Conservation (phyloP, 2,329 filamentous ascomycete species). For the Thelonectria olida region DNA sequence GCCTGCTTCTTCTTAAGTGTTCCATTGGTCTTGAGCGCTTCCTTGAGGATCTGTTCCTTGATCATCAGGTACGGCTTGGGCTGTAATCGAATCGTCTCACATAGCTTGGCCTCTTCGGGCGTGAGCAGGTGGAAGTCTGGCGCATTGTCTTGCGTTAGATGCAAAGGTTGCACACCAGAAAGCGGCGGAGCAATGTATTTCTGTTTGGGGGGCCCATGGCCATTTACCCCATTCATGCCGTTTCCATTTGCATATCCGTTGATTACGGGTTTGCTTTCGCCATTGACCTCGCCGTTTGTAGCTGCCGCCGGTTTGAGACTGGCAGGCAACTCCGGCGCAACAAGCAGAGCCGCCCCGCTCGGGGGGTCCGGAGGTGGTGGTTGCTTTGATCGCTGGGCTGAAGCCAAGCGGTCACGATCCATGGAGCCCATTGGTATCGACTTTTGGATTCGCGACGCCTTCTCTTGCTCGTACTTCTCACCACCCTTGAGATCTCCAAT, state of each 20-base stretch:
- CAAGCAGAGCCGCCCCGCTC: conserved; percentile 77
- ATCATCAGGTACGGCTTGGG: conserved; percentile 96
- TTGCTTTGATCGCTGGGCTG: conserved; percentile 74
- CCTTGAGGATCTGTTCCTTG: conserved; percentile 91
- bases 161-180: conserved; percentile 69
- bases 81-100: conserved; percentile 82
- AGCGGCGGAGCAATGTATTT: conserved; percentile 66
- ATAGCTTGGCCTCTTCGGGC: conserved; percentile 85
- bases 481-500: conserved; percentile 87
- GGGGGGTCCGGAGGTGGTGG: conserved; percentile 73
- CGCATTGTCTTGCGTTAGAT: conserved; percentile 78
- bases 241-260: conserved; percentile 58
- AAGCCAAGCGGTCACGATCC: conserved; percentile 81
- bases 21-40: conserved; percentile 89
- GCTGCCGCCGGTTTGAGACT: conserved; percentile 57
- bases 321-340: conserved; percentile 78
- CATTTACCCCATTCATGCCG: conserved; percentile 51
- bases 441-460: conserved; percentile 77
- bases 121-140: conserved; percentile 88
- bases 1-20: conserved; percentile 93
- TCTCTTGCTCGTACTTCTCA: conserved; percentile 93
- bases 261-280: conserved; percentile 60
- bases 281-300: conserved; percentile 50
- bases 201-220: conserved; percentile 51
- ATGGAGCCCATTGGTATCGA: conserved; percentile 79